These are phyloP conservation scores for Russula lepida DNA, from an alignment of 768 basidiomycete genomes.

Conservation along the genomic window DNA sequence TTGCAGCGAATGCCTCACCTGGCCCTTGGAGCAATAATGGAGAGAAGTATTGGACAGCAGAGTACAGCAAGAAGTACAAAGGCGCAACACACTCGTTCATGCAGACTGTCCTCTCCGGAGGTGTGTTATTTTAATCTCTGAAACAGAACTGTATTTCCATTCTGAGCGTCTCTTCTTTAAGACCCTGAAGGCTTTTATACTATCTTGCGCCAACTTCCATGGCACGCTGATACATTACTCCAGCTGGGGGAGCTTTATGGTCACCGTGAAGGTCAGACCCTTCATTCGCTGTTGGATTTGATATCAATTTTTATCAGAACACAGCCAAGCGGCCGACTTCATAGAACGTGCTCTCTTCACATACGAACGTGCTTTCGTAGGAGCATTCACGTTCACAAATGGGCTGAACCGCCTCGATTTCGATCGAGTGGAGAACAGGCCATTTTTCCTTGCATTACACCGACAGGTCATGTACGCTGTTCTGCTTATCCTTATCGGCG, in stretches of 20 bases:
- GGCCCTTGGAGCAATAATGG: constrained; percentile 35
- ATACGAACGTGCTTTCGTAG: constrained; percentile 84
- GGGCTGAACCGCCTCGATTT: constrained; percentile 85
- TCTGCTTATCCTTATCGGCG: too few relatives aligned
- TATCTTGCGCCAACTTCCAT: constrained; percentile 69
- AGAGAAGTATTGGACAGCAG: constrained; percentile 86
- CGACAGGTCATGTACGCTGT: constrained; percentile 64
- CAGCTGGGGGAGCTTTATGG: constrained; percentile 79
- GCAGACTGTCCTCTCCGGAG: constrained; percentile 70
- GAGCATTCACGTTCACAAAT: constrained; percentile 75
- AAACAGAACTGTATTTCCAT: not conserved
- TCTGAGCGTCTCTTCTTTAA: constrained; percentile 23
- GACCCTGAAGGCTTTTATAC: constrained; percentile 75
- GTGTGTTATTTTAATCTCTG: constrained; percentile 36
- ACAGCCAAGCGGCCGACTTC: constrained; percentile 76
- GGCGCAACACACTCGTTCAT: constrained; percentile 76
- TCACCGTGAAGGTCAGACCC: constrained; percentile 69
- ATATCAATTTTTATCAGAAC: constrained; percentile 40
- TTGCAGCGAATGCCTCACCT: constrained; percentile 33
- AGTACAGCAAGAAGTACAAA: constrained; percentile 79
- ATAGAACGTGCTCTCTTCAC: constrained; percentile 91
- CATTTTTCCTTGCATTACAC: constrained; percentile 84
- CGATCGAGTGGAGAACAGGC: constrained; percentile 82
- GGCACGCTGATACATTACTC: constrained; percentile 88
- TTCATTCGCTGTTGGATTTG: not conserved